phyloP scores from a whole-genome alignment of 192 early-diverging fungal species.

The Coemansia reversa region DNA sequence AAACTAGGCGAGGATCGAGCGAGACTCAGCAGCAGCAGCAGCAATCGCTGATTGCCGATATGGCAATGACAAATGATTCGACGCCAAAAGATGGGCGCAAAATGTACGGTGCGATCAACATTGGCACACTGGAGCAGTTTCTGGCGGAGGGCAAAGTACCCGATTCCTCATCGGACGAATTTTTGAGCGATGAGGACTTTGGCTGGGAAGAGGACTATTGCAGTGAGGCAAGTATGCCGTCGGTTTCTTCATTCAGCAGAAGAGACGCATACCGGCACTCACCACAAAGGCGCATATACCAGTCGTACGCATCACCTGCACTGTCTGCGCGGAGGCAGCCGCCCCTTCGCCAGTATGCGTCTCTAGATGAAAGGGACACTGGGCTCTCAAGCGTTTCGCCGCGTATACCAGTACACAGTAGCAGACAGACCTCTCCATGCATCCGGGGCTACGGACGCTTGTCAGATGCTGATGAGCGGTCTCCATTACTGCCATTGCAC shows the following conservation, averaged over 20 bases:
- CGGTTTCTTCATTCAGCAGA: not conserved
- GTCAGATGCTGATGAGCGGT: slow-evolving; percentile 22
- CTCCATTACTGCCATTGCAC: slow-evolving; percentile 21
- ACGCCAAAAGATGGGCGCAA: slow-evolving; percentile 16
- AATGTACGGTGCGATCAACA: slow-evolving; percentile 40
- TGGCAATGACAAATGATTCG: not conserved
- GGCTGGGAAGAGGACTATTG: slow-evolving; percentile 41
- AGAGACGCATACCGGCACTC: not conserved
- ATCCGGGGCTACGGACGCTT: slow-evolving; percentile 10
- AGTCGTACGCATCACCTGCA: not conserved
- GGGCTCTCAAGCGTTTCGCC: not conserved
- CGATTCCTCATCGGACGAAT: slow-evolving; percentile 38
- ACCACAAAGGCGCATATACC: not conserved
- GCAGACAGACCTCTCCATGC: slow-evolving; percentile 12
- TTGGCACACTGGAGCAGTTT: slow-evolving; percentile 45
- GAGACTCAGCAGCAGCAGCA: slow-evolving; percentile 4
- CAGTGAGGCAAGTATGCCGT: slow-evolving; percentile 7
- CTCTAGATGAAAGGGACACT: not conserved
- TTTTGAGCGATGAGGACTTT: slow-evolving; percentile 14
- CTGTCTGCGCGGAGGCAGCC: not conserved
- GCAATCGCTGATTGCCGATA: not conserved
- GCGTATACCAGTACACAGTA: not conserved
- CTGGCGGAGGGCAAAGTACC: slow-evolving; percentile 48
- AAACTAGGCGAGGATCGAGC: not conserved
- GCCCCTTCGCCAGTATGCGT: not conserved